phyloP scores from a whole-genome alignment of 257 asterid species.

The Scutellaria galericulata region DNA sequence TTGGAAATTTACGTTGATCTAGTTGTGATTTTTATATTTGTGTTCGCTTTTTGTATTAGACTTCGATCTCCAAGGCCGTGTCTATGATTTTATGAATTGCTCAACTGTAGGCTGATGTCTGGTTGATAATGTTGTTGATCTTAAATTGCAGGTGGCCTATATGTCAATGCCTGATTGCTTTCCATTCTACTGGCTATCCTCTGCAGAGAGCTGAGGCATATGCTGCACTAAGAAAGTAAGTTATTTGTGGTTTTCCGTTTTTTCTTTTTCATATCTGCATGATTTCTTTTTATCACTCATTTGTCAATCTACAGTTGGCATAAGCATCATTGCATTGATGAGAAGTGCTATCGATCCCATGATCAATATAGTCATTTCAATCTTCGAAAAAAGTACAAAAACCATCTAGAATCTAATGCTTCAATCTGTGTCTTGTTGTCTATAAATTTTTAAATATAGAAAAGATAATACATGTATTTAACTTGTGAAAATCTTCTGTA shows the following conservation, averaged over 20 bases:
- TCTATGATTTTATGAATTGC: neutral
- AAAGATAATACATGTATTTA: neutral
- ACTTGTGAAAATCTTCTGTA: neutral
- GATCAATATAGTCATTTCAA: conserved; percentile 5
- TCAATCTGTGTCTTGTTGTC: conserved; percentile 10
- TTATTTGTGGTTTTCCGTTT: conserved; percentile 15
- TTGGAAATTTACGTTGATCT: neutral
- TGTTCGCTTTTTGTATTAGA: neutral
- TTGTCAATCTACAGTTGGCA: conserved; percentile 25
- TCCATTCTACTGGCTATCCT: conserved; percentile 87
- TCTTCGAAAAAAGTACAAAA: neutral
- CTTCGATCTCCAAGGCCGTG: neutral
- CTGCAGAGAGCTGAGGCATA: conserved; percentile 91
- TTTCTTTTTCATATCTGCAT: neutral
- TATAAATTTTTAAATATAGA: neutral
- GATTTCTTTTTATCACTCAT: neutral
- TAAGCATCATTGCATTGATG: neutral
- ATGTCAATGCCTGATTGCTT: conserved; percentile 92
- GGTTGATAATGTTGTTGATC: conserved; percentile 13
- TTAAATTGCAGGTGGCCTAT: conserved; percentile 84
- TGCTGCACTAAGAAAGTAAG: conserved; percentile 91
- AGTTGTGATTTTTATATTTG: conserved; percentile 16
- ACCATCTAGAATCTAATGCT: neutral
- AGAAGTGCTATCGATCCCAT: neutral
- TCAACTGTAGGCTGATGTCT: conserved; percentile 24